Conservation (phyloP, 352 stramenopile species). For the Globisporangium lucens region DNA sequence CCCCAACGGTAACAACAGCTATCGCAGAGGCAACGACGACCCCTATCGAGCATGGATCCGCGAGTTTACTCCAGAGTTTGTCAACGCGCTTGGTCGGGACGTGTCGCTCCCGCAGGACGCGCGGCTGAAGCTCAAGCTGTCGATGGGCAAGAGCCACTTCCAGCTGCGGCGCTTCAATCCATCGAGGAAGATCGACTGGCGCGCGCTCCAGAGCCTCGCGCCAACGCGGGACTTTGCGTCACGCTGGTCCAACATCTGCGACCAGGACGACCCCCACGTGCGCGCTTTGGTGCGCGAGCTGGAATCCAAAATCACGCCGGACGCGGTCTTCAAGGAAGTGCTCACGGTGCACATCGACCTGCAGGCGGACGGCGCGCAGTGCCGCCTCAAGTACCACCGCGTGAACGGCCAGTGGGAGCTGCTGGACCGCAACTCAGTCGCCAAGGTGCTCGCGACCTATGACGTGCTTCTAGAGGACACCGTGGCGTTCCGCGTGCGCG, state of each 20-base stretch:
- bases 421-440: constrained; percentile 11
- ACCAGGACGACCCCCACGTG: neutral
- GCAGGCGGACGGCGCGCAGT: neutral
- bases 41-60: neutral
- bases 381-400: constrained; percentile 40
- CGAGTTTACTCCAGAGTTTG: neutral
- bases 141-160: constrained; percentile 5
- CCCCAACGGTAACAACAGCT: neutral
- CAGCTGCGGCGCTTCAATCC: neutral
- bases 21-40: neutral
- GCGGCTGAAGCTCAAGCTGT: constrained; percentile 4
- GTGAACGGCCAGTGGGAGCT: constrained; percentile 32
- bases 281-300: neutral
- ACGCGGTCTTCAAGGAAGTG: neutral
- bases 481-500: constrained; percentile 4
- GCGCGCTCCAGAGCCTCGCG: neutral
- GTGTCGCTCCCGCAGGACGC: neutral
- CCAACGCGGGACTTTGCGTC: constrained; percentile 14
- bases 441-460: constrained; percentile 24
- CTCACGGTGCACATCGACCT: constrained; percentile 5
- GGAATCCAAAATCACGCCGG: neutral
- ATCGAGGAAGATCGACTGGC: neutral
- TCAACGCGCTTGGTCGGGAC: neutral
- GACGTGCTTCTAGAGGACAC: neutral
- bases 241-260: constrained; percentile 9